A percentile compares a stretch with the other conserved stretches of the same genome.
phyloP scores from a whole-genome alignment of 441 rosid genomes.

The Breynia disticha region DNA sequence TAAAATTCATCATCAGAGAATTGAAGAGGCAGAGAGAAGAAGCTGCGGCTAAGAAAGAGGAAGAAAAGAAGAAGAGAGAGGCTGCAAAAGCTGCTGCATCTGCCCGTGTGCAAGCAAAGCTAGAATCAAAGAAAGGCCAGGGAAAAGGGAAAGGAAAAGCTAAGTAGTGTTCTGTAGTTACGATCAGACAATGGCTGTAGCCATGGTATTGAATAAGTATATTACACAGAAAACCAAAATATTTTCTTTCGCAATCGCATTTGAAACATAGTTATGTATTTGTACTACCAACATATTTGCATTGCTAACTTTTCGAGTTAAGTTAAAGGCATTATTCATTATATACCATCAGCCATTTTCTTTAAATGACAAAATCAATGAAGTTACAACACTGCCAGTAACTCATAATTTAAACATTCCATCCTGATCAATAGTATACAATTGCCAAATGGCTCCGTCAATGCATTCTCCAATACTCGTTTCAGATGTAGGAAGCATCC shows the following conservation, averaged over 20 bases:
- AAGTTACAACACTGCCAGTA: neutral
- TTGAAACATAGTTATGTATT: neutral
- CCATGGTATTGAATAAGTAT: neutral
- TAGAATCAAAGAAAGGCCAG: slow-evolving; percentile 66
- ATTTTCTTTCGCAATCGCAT: neutral
- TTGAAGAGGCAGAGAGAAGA: slow-evolving; percentile 87
- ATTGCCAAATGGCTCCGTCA: slow-evolving; percentile 3
- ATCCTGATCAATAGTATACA: slow-evolving; percentile 1
- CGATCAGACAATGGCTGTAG: neutral
- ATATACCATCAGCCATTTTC: slow-evolving; percentile 1
- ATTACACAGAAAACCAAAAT: neutral
- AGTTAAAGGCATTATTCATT: slow-evolving; percentile 1
- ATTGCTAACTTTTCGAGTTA: neutral
- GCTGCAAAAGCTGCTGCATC: slow-evolving; percentile 91
- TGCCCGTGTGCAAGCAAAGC: slow-evolving; percentile 85
- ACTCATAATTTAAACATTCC: slow-evolving; percentile 9
- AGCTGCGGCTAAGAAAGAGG: slow-evolving; percentile 72
- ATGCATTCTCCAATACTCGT: slow-evolving; percentile 2
- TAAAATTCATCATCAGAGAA: slow-evolving; percentile 35
- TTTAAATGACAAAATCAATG: neutral
- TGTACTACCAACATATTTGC: neutral
- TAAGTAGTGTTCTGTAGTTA: slow-evolving; percentile 31
- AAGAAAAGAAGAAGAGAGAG: slow-evolving; percentile 83
- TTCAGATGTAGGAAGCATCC: slow-evolving; percentile 48
- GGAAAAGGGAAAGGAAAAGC: slow-evolving; percentile 87